A percentile compares a stretch with the other conserved stretches of the same genome.
Conservation (phyloP, 1,139 yeast genomes). For the Yamadazyma atlantica region DNA sequence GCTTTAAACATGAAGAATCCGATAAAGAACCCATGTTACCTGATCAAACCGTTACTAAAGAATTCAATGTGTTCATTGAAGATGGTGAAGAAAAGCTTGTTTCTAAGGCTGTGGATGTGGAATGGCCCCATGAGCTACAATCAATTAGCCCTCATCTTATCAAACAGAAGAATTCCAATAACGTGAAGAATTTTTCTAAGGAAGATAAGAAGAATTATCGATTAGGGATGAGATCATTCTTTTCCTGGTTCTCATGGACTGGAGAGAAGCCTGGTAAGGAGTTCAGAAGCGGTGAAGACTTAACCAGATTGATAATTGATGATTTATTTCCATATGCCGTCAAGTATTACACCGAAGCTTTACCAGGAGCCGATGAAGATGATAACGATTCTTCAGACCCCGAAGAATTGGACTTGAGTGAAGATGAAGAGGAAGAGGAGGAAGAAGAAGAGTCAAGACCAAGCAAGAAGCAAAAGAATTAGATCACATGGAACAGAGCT, state of each 20-base stretch:
- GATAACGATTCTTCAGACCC: slow-evolving; percentile 54
- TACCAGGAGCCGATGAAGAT: slow-evolving; percentile 54
- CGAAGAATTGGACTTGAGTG: slow-evolving; percentile 56
- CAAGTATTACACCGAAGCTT: slow-evolving; percentile 70
- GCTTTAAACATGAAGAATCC: slow-evolving; percentile 39
- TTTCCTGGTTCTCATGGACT: slow-evolving; percentile 77
- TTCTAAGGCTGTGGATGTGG: slow-evolving; percentile 49
- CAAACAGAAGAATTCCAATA: slow-evolving; percentile 20
- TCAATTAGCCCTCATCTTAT: slow-evolving; percentile 52
- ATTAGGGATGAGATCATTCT: slow-evolving; percentile 70
- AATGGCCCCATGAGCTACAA: slow-evolving; percentile 62
- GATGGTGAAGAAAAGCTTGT: slow-evolving; percentile 53
- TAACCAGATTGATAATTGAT: slow-evolving; percentile 61
- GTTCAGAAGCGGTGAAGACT: slow-evolving; percentile 68
- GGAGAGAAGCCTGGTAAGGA: slow-evolving; percentile 73
- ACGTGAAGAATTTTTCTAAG: slow-evolving; percentile 33
- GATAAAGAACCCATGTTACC: slow-evolving; percentile 29
- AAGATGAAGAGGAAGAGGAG: slow-evolving; percentile 28
- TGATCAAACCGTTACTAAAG: slow-evolving; percentile 54
- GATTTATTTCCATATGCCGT: slow-evolving; percentile 73
- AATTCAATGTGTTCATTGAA: slow-evolving; percentile 43
- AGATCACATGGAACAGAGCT: too few relatives aligned
- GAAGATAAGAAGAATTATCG: slow-evolving; percentile 63
- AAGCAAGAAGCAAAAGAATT: slow-evolving; percentile 4
- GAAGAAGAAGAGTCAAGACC: slow-evolving; percentile 4